These are phyloP conservation scores for Barbarea vulgaris DNA, from an alignment of 345 rosid species.

Conservation along the genomic window DNA sequence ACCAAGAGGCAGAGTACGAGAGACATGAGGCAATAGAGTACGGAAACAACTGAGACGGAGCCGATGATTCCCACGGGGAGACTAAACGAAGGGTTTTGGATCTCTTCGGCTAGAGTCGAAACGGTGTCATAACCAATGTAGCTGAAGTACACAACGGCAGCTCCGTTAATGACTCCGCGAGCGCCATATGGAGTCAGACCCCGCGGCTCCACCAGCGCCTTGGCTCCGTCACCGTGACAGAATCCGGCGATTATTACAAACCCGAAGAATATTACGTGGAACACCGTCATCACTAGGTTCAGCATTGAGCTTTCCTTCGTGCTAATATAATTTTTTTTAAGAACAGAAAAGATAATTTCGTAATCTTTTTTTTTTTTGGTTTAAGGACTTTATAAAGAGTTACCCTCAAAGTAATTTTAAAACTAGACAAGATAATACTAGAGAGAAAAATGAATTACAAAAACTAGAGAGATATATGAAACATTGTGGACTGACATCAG, in stretches of 20 bases:
- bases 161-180: conserved; percentile 78
- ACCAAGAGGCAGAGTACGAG: conserved; percentile 74
- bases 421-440: background rate
- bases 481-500: background rate
- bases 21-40: conserved; percentile 82
- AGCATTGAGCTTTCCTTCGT: conserved; percentile 88
- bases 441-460: background rate
- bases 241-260: conserved; percentile 75
- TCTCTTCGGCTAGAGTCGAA: conserved; percentile 95
- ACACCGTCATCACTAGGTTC: conserved; percentile 83
- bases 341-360: background rate
- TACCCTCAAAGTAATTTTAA: background rate
- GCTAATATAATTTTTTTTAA: conserved; percentile 26
- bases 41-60: conserved; percentile 74
- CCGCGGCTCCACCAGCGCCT: conserved; percentile 70
- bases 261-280: conserved; percentile 81
- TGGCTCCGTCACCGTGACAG: conserved; percentile 53
- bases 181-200: conserved; percentile 84
- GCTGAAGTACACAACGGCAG: conserved; percentile 88
- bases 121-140: conserved; percentile 92
- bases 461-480: background rate
- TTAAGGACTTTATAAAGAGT: background rate
- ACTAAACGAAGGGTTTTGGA: conserved; percentile 74
- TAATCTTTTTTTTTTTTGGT: background rate
- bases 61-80: conserved; percentile 87